These are phyloP conservation scores for Bromus sterilis DNA, from an alignment of 176 grass and related monocot species.

Conservation along the genomic window DNA sequence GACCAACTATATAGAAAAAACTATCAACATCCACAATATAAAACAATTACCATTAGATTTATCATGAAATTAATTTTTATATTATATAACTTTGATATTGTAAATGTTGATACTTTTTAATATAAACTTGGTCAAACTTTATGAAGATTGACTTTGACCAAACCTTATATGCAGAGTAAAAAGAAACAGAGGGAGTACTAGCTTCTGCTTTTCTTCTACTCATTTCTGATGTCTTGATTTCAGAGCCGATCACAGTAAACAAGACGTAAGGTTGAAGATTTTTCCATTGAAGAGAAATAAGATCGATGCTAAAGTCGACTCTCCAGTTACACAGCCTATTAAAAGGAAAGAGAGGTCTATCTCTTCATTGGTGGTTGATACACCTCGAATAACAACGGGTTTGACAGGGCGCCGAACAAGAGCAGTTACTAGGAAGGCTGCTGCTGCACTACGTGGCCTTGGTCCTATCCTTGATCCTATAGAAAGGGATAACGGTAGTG, in stretches of 20 bases:
- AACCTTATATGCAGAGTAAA: too few species aligned
- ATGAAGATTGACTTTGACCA: too few species aligned
- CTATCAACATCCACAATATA: too few species aligned
- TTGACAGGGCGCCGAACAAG: constrained; percentile 62
- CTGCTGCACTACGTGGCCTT: constrained; percentile 43
- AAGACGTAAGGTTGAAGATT: constrained; percentile 70
- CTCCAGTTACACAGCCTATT: constrained; percentile 34
- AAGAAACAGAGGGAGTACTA: too few species aligned
- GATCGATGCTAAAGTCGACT: constrained; percentile 37
- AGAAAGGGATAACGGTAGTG: constrained; percentile 37
- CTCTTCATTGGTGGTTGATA: constrained; percentile 71
- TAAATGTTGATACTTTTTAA: too few species aligned
- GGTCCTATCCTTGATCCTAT: constrained; percentile 54
- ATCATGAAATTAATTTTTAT: too few species aligned
- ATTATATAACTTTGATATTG: too few species aligned
- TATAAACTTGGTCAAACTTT: too few species aligned
- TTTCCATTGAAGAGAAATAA: constrained; percentile 79
- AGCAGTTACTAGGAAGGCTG: constrained; percentile 52
- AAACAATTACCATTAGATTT: too few species aligned
- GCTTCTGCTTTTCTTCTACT: background rate
- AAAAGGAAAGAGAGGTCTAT: constrained; percentile 68
- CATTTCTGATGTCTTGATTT: constrained; percentile 14
- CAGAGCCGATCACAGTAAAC: constrained; percentile 85
- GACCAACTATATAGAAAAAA: too few species aligned
- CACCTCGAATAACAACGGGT: constrained; percentile 48